Evolutionary conservation across 1,284 basidiomycete species (phyloP).

Genomic region (Leccinum angustisporum): DNA sequence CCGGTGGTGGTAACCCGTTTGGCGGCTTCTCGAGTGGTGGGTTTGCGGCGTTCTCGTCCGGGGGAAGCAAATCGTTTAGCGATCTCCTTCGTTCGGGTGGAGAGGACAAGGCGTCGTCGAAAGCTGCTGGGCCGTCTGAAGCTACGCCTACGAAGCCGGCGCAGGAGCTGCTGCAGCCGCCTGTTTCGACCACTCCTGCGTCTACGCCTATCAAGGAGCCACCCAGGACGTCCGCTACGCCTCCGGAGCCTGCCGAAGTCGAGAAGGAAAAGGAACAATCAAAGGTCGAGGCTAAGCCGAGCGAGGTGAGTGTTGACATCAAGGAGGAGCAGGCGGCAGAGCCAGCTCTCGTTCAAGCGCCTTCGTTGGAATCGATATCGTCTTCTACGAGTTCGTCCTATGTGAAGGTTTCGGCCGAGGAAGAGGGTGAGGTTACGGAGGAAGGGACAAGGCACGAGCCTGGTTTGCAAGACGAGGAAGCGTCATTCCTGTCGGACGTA

Average conservation of each 20-base stretch:
- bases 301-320: background rate
- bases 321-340: slow-evolving; percentile 14
- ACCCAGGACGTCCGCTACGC: background rate
- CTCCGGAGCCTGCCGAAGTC: background rate
- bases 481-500: slow-evolving; percentile 22
- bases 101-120: slow-evolving; percentile 15
- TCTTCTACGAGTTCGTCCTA: slow-evolving; percentile 35
- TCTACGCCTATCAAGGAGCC: slow-evolving; percentile 17
- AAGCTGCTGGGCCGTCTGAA: slow-evolving; percentile 8
- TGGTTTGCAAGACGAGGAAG: slow-evolving; percentile 15
- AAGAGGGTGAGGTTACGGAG: slow-evolving; percentile 26
- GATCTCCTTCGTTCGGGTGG: slow-evolving; percentile 39
- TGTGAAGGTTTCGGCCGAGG: slow-evolving; percentile 32
- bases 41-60: slow-evolving; percentile 33
- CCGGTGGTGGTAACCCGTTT: slow-evolving; percentile 17
- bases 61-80: slow-evolving; percentile 39
- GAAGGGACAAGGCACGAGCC: slow-evolving; percentile 18
- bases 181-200: slow-evolving; percentile 18
- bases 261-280: slow-evolving; percentile 3
- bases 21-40: slow-evolving; percentile 25
- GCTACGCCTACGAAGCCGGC: slow-evolving; percentile 13
- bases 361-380: slow-evolving; percentile 29
- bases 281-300: slow-evolving; percentile 2
- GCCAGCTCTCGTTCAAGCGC: slow-evolving; percentile 10
- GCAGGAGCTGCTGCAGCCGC: background rate